Conservation (phyloP, 2,329 filamentous ascomycete species). For the Conoideocrella luteorostrata region DNA sequence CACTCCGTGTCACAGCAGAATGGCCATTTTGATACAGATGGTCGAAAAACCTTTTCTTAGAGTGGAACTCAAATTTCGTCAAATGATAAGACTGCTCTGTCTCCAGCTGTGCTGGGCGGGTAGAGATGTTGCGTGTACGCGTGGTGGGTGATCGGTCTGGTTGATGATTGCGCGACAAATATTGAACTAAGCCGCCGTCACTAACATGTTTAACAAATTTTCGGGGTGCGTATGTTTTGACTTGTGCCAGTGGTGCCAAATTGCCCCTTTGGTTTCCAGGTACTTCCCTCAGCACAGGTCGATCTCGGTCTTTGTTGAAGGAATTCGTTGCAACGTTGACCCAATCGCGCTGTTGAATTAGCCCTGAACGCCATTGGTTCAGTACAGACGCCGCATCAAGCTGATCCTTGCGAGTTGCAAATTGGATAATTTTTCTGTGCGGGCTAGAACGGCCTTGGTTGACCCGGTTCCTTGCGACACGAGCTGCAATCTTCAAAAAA, state of each 20-base stretch:
- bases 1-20: background rate
- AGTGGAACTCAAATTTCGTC: conserved; percentile 36
- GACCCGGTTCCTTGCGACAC: conserved; percentile 41
- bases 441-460: conserved; percentile 51
- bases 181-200: conserved; percentile 21
- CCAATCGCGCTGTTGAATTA: conserved; percentile 36
- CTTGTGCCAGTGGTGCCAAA: background rate
- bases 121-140: background rate
- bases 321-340: conserved; percentile 20
- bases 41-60: conserved; percentile 49
- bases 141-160: background rate
- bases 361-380: conserved; percentile 49
- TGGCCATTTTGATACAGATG: conserved; percentile 39
- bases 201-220: conserved; percentile 24
- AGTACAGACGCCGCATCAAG: conserved; percentile 49
- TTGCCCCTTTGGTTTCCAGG: conserved; percentile 15
- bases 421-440: conserved; percentile 47
- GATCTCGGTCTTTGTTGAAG: conserved; percentile 7
- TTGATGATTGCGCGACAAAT: conserved; percentile 9
- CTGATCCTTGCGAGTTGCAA: conserved; percentile 57
- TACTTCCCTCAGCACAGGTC: conserved; percentile 14
- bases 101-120: conserved; percentile 51
- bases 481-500: conserved; percentile 57
- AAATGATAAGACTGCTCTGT: conserved; percentile 30
- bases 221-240: conserved; percentile 8